Base-by-base conservation (phyloP, 2,329 filamentous ascomycete genomes). In the Zymoseptoria pseudotritici region DNA sequence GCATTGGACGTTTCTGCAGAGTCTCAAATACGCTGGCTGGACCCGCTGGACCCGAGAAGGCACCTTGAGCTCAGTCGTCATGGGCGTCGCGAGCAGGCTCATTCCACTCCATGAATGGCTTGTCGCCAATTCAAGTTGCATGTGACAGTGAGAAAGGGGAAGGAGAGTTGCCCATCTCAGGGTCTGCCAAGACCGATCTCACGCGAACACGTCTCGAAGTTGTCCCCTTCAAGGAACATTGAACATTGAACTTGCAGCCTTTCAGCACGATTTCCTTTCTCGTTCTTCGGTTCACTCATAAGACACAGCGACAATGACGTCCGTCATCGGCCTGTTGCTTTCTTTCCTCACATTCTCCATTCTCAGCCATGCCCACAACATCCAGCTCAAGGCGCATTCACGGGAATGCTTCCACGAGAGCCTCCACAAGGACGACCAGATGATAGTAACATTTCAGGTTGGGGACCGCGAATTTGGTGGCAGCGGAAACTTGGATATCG, bases 361-460 rank as follows among this genome's bases (percentile, higher is more conserved):
- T 69, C 82, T 86, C 66, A 82, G 84, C 63, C 75, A 84, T 66
- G 91, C 90, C 69, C 94, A 99, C 84, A 97, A 95, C 81, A 97
- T 99, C 77, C 90, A 94, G 76, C 86, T 99, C 72, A 88, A 88
- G 64, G 88, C 92, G 69, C 91, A 99, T 78, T 90, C 91, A 72
- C 86, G 91, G 78, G 94, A 99, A 81, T 99, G 94, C 82, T 99
- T 97, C 83, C 90, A 96, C 81, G 94, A 99, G 80, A 78, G 82
- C 69, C 86, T 99, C 61, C 93, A 96, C 80, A 85, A 83, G 75
- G 94, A 96, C 76, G 94, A 99, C 80, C 90, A 88, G 77, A 99
- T 99, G 94, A 97, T 91, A 8, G 92, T 99, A 61, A 96, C 92
- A 29, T 99, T 95, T 82, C 94, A 97, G 80, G 93, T 97, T 61